Percentiles rank a stretch among this genome's conserved stretches.
phyloP scores from a whole-genome alignment of 306 rosid species.

The Rosa rugosa region DNA sequence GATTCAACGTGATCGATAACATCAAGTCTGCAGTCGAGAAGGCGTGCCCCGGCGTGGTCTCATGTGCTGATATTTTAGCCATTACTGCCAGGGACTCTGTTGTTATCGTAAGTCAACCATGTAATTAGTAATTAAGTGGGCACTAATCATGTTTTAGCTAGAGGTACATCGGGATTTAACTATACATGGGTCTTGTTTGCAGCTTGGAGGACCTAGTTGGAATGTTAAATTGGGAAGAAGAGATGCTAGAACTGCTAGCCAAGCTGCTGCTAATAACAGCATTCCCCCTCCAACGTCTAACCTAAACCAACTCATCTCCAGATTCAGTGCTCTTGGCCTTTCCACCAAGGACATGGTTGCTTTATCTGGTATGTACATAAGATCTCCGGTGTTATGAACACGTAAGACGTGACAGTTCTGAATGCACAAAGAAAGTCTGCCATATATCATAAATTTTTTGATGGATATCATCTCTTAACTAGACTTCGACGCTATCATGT shows the following conservation, averaged over 20 bases:
- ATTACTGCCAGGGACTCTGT: constrained; percentile 76
- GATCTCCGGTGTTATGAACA: too few relatives aligned
- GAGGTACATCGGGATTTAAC: too few relatives aligned
- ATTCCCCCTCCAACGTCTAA: constrained; percentile 71
- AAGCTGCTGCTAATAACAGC: constrained; percentile 61
- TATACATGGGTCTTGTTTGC: neutral
- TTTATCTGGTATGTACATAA: constrained; percentile 45
- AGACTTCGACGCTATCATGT: too few relatives aligned
- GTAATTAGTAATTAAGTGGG: neutral
- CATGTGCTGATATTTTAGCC: constrained; percentile 84
- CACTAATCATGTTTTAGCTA: neutral
- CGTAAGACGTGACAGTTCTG: neutral
- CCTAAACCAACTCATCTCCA: constrained; percentile 60
- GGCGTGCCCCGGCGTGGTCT: constrained; percentile 68
- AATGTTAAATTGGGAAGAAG: constrained; percentile 84
- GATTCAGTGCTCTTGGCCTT: constrained; percentile 63
- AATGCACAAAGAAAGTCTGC: too few relatives aligned
- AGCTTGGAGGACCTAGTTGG: constrained; percentile 93
- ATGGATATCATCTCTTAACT: too few relatives aligned
- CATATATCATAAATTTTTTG: too few relatives aligned
- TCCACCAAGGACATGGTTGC: constrained; percentile 80
- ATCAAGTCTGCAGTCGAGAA: constrained; percentile 72
- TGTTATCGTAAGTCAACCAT: constrained; percentile 30
- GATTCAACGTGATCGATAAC: constrained; percentile 70
- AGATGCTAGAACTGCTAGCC: constrained; percentile 67